Evolutionary conservation across 2,329 filamentous ascomycete species (phyloP).

Genomic region (Onygena corvina): DNA sequence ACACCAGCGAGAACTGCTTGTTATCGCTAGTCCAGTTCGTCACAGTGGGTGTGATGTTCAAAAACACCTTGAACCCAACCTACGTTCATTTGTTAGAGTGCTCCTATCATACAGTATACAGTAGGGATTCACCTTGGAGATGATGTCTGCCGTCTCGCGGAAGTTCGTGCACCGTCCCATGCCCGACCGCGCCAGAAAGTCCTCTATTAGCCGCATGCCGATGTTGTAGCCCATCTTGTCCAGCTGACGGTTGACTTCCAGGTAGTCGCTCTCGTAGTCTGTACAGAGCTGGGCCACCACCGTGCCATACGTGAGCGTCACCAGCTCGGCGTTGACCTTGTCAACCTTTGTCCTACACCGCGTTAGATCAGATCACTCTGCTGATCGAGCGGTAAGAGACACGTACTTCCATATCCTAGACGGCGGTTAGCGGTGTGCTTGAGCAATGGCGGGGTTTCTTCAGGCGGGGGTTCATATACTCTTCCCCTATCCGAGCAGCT

Average conservation of each 20-base stretch:
- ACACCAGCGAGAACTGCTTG: conserved; percentile 90
- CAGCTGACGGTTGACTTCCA: conserved; percentile 91
- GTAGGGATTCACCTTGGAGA: conserved; percentile 49
- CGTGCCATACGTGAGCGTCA: conserved; percentile 93
- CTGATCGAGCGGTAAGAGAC: neutral
- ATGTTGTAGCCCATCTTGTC: conserved; percentile 99
- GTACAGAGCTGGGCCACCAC: conserved; percentile 94
- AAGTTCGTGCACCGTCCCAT: conserved; percentile 85
- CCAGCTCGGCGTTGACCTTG: conserved; percentile 95
- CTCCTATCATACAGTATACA: neutral
- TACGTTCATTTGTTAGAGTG: conserved; percentile 28
- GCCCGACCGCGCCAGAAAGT: conserved; percentile 92
- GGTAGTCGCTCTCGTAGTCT: conserved; percentile 88
- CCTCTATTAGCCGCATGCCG: conserved; percentile 85
- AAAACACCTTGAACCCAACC: conserved; percentile 98
- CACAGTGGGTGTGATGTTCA: conserved; percentile 87
- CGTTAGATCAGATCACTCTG: conserved; percentile 14
- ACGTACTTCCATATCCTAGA: conserved; percentile 84
- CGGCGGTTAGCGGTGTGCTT: conserved; percentile 8
- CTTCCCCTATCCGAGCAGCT: conserved; percentile 59
- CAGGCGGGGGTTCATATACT: conserved; percentile 42
- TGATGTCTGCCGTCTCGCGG: conserved; percentile 90
- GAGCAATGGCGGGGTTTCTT: neutral
- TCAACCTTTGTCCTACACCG: conserved; percentile 70
- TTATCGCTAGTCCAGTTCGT: conserved; percentile 94